phyloP scores from a whole-genome alignment of 2,329 filamentous ascomycete genomes.

The Colletotrichum phormii region DNA sequence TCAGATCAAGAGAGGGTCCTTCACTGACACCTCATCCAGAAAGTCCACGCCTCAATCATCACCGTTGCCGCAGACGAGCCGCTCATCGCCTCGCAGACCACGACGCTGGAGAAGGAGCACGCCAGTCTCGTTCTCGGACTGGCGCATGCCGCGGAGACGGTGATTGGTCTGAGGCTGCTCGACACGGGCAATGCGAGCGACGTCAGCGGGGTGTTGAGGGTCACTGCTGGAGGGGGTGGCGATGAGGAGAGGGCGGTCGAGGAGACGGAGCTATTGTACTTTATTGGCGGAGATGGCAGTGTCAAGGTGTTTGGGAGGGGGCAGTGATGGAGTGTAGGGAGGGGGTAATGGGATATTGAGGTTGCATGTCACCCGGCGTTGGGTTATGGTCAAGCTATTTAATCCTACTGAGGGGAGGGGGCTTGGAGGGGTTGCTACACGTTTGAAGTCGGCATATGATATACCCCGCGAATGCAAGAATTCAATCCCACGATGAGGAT shows the following conservation, averaged over 20 bases:
- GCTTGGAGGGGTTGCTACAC: neutral
- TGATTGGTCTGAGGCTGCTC: conserved; percentile 79
- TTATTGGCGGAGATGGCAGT: conserved; percentile 81
- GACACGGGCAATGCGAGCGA: conserved; percentile 92
- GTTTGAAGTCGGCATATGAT: too few relatives aligned
- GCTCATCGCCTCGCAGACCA: conserved; percentile 70
- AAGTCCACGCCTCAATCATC: conserved; percentile 74
- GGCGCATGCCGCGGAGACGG: conserved; percentile 79
- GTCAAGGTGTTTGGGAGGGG: conserved; percentile 90
- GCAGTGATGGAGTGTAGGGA: conserved; percentile 49
- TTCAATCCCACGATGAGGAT: too few relatives aligned
- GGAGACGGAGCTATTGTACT: conserved; percentile 83
- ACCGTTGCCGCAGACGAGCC: conserved; percentile 80
- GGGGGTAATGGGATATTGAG: neutral
- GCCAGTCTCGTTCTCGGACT: conserved; percentile 77
- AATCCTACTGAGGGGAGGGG: neutral
- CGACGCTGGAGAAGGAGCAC: conserved; percentile 76
- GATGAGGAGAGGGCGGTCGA: conserved; percentile 49
- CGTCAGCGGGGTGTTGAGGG: conserved; percentile 86
- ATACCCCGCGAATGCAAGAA: too few relatives aligned
- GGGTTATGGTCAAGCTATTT: too few relatives aligned
- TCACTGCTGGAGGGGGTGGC: conserved; percentile 68
- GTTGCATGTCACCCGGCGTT: neutral
- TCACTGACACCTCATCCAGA: conserved; percentile 50
- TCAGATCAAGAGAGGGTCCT: neutral